Evolutionary conservation across 768 basidiomycete genomes (phyloP).

Genomic region (Serpula lacrymans): DNA sequence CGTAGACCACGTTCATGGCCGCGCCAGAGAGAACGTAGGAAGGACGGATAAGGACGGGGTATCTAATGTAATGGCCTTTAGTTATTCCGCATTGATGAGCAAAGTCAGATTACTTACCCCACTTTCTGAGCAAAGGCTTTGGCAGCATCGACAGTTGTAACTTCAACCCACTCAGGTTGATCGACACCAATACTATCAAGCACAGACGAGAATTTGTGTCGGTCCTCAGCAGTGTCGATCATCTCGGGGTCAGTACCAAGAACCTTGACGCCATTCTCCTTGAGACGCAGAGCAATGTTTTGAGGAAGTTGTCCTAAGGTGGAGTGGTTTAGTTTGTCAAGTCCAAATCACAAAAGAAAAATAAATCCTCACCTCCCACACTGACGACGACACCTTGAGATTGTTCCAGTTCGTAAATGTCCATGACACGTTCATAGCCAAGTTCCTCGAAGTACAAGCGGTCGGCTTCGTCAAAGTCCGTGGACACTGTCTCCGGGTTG

Average conservation of each 20-base stretch:
- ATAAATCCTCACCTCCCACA: conserved; percentile 75
- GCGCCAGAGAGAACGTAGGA: conserved; percentile 98
- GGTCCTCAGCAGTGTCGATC: conserved; percentile 97
- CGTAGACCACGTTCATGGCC: conserved; percentile 98
- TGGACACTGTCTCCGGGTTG: conserved; percentile 99
- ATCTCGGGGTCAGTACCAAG: conserved; percentile 93
- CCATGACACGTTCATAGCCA: conserved; percentile 98
- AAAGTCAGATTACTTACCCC: conserved; percentile 42
- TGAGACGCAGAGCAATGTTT: conserved; percentile 95
- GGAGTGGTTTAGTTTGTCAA: conserved; percentile 3
- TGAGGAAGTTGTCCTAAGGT: conserved; percentile 88
- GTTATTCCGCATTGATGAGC: background rate
- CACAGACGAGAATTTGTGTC: conserved; percentile 98
- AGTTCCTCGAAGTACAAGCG: conserved; percentile 98
- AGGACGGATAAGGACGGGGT: conserved; percentile 96
- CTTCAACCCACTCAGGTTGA: conserved; percentile 96
- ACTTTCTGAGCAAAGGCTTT: conserved; percentile 89
- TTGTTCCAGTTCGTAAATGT: conserved; percentile 95
- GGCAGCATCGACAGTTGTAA: conserved; percentile 82
- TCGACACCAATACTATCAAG: conserved; percentile 94
- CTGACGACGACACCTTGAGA: conserved; percentile 94
- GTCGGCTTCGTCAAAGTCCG: conserved; percentile 99
- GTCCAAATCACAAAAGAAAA: background rate
- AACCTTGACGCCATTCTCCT: conserved; percentile 86
- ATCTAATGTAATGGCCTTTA: conserved; percentile 42